Percentiles rank a stretch among this genome's conserved stretches.
Conservation (phyloP, 2,329 filamentous ascomycete species). For the Neofusicoccum ribis region DNA sequence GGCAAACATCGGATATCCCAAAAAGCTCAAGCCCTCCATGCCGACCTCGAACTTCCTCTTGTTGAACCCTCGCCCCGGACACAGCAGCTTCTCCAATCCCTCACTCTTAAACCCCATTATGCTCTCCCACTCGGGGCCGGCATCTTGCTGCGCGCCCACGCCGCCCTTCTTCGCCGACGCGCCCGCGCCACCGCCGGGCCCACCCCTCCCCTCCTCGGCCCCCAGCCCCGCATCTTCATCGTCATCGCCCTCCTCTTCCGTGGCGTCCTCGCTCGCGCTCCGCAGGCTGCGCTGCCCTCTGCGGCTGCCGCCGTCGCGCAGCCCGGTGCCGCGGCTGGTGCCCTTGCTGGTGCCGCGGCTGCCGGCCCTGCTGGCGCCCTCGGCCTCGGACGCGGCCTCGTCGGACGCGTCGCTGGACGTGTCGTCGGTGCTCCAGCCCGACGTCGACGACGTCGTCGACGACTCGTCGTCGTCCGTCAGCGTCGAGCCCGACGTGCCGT, state of each 20-base stretch:
- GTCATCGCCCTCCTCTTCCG: slow-evolving; percentile 37
- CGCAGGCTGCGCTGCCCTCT: slow-evolving; percentile 31
- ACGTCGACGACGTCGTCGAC: slow-evolving; percentile 22
- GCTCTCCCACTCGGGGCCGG: slow-evolving; percentile 39
- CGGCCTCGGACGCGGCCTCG: slow-evolving; percentile 23
- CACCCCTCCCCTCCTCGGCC: slow-evolving; percentile 19
- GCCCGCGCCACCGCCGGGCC: slow-evolving; percentile 21
- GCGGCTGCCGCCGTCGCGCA: slow-evolving; percentile 30
- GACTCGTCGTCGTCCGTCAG: slow-evolving; percentile 28
- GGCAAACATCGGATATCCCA: slow-evolving; percentile 45
- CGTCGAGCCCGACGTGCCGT: slow-evolving; percentile 37
- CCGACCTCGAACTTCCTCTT: slow-evolving; percentile 43
- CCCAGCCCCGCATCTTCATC: slow-evolving; percentile 31
- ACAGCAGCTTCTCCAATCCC: slow-evolving; percentile 42
- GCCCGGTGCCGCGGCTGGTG: slow-evolving; percentile 33
- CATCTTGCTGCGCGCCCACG: slow-evolving; percentile 26
- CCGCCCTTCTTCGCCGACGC: slow-evolving; percentile 22
- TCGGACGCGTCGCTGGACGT: slow-evolving; percentile 28
- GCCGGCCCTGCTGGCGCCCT: slow-evolving; percentile 5
- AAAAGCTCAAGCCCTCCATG: slow-evolving; percentile 41
- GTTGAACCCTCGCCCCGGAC: slow-evolving; percentile 38
- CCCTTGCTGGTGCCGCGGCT: slow-evolving; percentile 29
- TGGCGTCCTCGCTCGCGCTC: slow-evolving; percentile 25
- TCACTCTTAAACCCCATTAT: slow-evolving; percentile 43
- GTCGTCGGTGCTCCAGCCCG: slow-evolving; percentile 31